Conservation (phyloP, 2,329 filamentous ascomycete genomes). For the Emergomyces orientalis region DNA sequence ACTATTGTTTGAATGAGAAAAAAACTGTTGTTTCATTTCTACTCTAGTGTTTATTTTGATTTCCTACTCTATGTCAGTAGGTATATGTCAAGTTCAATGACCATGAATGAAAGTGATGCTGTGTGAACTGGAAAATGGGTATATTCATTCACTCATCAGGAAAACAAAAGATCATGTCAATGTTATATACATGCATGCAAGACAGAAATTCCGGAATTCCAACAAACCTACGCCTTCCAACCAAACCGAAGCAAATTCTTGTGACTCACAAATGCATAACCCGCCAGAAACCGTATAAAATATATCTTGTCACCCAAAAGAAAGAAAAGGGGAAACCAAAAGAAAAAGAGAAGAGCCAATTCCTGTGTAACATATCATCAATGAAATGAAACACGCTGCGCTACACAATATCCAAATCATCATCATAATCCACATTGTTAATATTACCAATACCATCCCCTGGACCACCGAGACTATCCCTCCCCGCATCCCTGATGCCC, state of each 20-base stretch:
- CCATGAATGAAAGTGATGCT: neutral
- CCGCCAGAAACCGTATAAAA: neutral
- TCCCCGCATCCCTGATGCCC: slow-evolving; percentile 66
- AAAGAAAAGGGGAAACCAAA: neutral
- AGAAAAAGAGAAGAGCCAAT: neutral
- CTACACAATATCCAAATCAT: slow-evolving; percentile 42
- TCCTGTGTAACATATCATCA: neutral
- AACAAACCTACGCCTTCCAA: neutral
- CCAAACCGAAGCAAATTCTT: neutral
- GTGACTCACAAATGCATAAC: neutral
- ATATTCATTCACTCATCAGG: neutral
- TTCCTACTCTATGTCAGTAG: neutral
- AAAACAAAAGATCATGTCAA: neutral
- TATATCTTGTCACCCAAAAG: neutral
- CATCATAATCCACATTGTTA: slow-evolving; percentile 43
- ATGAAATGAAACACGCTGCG: neutral
- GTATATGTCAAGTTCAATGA: neutral
- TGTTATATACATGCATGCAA: neutral
- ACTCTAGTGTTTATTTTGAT: neutral
- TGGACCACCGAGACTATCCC: slow-evolving; percentile 55
- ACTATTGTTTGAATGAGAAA: neutral
- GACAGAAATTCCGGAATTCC: neutral
- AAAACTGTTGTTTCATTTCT: neutral
- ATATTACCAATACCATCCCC: slow-evolving; percentile 18
- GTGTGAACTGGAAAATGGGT: neutral